Evolutionary conservation across 139 green algal genomes (phyloP), one percentile per base, ranked within the genome.

Genomic region (Chlamydomonas sphaeroides): DNA sequence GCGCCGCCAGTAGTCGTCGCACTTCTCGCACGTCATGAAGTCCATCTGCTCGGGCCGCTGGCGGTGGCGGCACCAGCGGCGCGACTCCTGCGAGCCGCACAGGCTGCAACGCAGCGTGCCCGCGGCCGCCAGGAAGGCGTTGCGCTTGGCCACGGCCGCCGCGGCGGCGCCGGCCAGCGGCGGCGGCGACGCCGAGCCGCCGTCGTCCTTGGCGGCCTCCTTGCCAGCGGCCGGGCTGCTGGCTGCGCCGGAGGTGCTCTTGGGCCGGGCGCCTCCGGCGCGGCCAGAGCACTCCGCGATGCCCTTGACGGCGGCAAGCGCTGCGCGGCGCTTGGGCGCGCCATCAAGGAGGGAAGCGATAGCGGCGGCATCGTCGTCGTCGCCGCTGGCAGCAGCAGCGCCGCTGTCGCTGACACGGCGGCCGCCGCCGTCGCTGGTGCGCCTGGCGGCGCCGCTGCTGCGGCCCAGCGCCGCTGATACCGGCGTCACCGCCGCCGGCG

Each of bases 1-100:
- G 1, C 72, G 56, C 28, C 72, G 56, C 18, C 26, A 69, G 36
- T 69, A 68, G 53, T 80, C 72, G 15, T 80, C 72, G 57, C 72
- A 80, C 0, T 56, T 56, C 36, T 80, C 72, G 39, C 72, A 80
- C 11, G 28, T 45, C 10, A 75, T 11, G 14, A 8, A 25, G 11
- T 36, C 56, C 36, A 2, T 5, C 0, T 57, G 38, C 25, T 32
- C 56, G 25, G 3, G 26, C 56, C 41, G 11, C 7, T 78, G 51
- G 0, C 72, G 38, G 56, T 68, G 72, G 14, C 36, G 57, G 56
- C 57, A 68, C 72, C 72, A 80, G 25, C 72, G 72, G 36, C 72
- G 72, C 17, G 56, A 69, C 38, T 68, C 56, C 10, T 5, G 5
- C 10, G 14, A 45, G 38, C 56, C 56, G 57, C 72, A 80, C 11